These are phyloP conservation scores for Schizophyllum commune DNA, from an alignment of 1,284 basidiomycete species.

Conservation along the genomic window DNA sequence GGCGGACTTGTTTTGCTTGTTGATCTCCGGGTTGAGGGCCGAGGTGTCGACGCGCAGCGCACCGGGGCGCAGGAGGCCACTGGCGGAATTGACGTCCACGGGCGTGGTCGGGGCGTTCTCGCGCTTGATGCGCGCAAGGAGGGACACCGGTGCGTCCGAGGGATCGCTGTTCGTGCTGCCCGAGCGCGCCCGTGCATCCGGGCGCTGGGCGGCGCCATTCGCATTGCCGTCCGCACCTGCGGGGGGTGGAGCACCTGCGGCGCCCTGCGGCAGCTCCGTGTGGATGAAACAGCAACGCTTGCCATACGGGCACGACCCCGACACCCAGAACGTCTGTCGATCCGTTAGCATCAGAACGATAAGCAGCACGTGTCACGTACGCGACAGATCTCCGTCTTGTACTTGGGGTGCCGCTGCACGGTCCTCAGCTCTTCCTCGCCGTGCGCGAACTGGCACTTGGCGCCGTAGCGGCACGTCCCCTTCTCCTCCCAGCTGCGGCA, in stretches of 20 bases:
- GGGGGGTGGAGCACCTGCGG: constrained; percentile 25
- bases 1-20: constrained; percentile 76
- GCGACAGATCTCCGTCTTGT: constrained; percentile 89
- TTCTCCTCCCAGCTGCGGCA: constrained; percentile 94
- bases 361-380: constrained; percentile 34
- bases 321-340: constrained; percentile 80
- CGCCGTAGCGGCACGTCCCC: constrained; percentile 78
- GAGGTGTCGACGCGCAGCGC: constrained; percentile 64
- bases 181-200: constrained; percentile 60
- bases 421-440: constrained; percentile 81
- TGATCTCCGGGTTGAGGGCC: constrained; percentile 24
- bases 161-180: constrained; percentile 69
- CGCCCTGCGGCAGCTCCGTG: constrained; percentile 66
- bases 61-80: constrained; percentile 45
- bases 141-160: constrained; percentile 59
- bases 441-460: constrained; percentile 88
- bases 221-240: constrained; percentile 40
- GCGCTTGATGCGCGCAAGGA: constrained; percentile 68
- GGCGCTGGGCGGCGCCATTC: constrained; percentile 39
- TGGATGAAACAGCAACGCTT: constrained; percentile 89
- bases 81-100: constrained; percentile 19
- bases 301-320: constrained; percentile 84
- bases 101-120: constrained; percentile 19
- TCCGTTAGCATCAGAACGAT: constrained; percentile 12
- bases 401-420: constrained; percentile 83